Evolutionary conservation across 177 flowering plant genomes (phyloP).

Genomic region (Tripterygium wilfordii): DNA sequence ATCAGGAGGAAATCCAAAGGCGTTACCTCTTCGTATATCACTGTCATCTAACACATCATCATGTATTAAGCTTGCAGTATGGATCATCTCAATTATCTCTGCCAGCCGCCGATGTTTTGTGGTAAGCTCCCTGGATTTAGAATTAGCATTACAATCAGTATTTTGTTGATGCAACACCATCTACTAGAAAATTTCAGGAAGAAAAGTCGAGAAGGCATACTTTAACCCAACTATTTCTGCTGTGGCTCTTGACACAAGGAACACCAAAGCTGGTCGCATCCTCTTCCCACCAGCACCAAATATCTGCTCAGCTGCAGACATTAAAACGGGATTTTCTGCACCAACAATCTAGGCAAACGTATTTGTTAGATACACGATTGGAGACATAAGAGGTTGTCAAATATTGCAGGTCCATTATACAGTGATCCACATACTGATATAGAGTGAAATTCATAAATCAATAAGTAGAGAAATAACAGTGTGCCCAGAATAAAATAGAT

Average conservation of each 20-base stretch:
- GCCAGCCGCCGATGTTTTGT: slow-evolving; percentile 88
- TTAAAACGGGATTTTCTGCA: slow-evolving; percentile 88
- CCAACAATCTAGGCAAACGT: slow-evolving; percentile 99
- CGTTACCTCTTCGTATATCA: slow-evolving; percentile 74
- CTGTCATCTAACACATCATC: slow-evolving; percentile 97
- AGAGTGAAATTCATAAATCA: no score
- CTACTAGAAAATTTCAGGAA: slow-evolving; percentile 1
- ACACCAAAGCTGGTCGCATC: slow-evolving; percentile 92
- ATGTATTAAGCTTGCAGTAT: slow-evolving; percentile 94
- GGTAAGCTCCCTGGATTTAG: slow-evolving; percentile 83
- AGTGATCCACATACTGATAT: no score
- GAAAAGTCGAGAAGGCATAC: slow-evolving; percentile 31
- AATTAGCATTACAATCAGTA: slow-evolving; percentile 4
- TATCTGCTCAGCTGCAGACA: slow-evolving; percentile 97
- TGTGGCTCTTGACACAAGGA: slow-evolving; percentile 86
- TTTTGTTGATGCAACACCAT: background rate
- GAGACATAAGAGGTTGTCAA: no score
- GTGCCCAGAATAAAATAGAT: no score
- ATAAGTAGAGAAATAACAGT: no score
- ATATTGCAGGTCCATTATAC: no score
- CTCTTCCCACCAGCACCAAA: slow-evolving; percentile 98
- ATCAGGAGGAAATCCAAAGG: background rate
- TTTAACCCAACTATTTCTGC: slow-evolving; percentile 59
- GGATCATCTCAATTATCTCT: slow-evolving; percentile 97
- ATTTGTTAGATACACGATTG: no score